Evolutionary conservation across 179 eudicot genomes (phyloP), one percentile per base, ranked within the genome.

Genomic region (Heliamphora pulchella): DNA sequence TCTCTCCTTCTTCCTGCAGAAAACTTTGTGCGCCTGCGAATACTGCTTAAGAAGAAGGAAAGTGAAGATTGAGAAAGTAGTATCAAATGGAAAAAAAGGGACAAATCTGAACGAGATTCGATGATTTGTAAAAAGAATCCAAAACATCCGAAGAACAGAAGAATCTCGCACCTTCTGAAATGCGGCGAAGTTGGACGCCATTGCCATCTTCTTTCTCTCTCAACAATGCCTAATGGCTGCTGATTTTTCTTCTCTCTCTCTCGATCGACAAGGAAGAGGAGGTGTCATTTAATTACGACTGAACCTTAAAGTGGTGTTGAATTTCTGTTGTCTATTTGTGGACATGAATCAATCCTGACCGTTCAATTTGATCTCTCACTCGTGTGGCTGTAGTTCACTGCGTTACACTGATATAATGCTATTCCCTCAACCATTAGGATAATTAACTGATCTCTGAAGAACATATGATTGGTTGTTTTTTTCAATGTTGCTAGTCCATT

Each of bases 1-100:
- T 75, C 80, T 87, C 64, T 91, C 93, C 85, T 86, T 88, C 88
- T 83, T 91, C 79, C 88, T 88, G 87, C 94, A 92, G 1, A 87
- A 62, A 22, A 90, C 81, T 75, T 54, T 85, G 15, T 71, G 84
- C 81, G 76, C 74, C 69, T 79, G 69, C 8, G 72, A 61, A 83
- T 88, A 82, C 76, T 8, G 6, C 18, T 18, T 13, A 54, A 47
- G 0, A 0, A 18, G 7, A 31, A 13, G 5, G 20, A 65, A 31
- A 31, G 3, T 64, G 41, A 8, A 20, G n/a, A 8, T 57, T 57
- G 11, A 57, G 14, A 57, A 3, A 2, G 15, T 9, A 57, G 10
- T 57, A 57, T 57, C 61, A 57, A 62, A 62, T 62, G n/a, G 20
- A n/a, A 72, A 77, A 51, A 15, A 31, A 78, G 13, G 4, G 22